Base-by-base conservation (phyloP, 352 stramenopile genomes). In the Aphanomyces stellatus region DNA sequence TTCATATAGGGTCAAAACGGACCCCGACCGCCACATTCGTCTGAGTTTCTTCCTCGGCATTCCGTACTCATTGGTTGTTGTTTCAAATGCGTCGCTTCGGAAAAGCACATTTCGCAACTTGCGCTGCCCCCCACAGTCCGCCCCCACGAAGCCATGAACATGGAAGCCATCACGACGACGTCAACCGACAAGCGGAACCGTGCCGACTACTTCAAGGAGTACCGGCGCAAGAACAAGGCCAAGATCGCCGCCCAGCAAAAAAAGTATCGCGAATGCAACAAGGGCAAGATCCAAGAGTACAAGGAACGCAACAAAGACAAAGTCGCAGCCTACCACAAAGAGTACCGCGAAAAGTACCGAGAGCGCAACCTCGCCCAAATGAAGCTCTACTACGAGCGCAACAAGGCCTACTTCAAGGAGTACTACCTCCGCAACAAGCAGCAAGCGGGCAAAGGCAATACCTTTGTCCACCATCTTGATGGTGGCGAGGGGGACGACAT, bases 261-360 rank as follows among this genome's bases (percentile, higher is more conserved):
- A 19, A 53, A 53, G 24, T 53, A 53, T 19, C 46, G 46, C 46
- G 46, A 53, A 53, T 53, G 46, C 46, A 53, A 53, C 46, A 53
- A 53, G 46, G 46, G 22, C 46, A 53, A 53, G 24, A 53, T 53
- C 46, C 46, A 53, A 22, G 46, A 53, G 46, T 53, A 53, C 46
- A 53, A 53, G 24, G 46, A 53, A 53, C 46, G 46, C 49, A 35
- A 57, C 15, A 57, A 57, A n/a, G 49, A 57, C 25, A 57, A 57
- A 30, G 49, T 57, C 1, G 49, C 49, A 7, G 49, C 49, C 6
- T 57, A 57, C 27, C 49, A 57, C 49, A 57, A 57, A 30, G 49
- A 57, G 30, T 57, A 57, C 49, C 22, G 49, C 19, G 22, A 57
- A 37, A 57, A 57, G 49, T 57, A 57, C 49, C 49, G 46, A 10